Conservation (phyloP, 352 stramenopile genomes). For the Globisporangium splendens region DNA sequence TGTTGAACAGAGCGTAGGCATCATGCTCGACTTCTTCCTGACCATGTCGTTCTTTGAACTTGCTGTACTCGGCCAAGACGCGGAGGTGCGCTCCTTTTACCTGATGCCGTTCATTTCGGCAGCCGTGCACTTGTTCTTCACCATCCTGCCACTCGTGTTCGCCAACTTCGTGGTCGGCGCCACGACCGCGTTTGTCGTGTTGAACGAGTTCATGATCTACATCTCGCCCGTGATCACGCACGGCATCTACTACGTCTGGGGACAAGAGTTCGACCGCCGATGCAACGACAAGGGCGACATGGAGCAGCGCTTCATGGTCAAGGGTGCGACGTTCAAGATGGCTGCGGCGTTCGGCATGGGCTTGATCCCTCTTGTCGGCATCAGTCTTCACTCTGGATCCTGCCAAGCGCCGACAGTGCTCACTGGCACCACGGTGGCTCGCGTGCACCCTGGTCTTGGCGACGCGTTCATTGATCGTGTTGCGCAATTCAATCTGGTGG, state of each 20-base stretch:
- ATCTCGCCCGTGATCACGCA: slow-evolving; percentile 13
- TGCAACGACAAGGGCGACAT: slow-evolving; percentile 12
- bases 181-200: slow-evolving; percentile 8
- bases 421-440: slow-evolving; percentile 11
- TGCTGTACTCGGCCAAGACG: slow-evolving; percentile 4
- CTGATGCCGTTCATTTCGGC: slow-evolving; percentile 9
- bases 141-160: slow-evolving; percentile 16
- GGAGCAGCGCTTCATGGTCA: slow-evolving; percentile 8
- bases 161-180: slow-evolving; percentile 14
- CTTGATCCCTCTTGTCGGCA: slow-evolving; percentile 12
- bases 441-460: slow-evolving; percentile 10
- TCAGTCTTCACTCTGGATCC: slow-evolving; percentile 7
- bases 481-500: slow-evolving; percentile 13
- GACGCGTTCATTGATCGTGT: slow-evolving; percentile 15
- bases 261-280: slow-evolving; percentile 8
- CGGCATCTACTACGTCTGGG: slow-evolving; percentile 15
- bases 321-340: slow-evolving; percentile 1
- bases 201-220: slow-evolving; percentile 18
- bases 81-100: slow-evolving; percentile 13
- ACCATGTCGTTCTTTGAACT: slow-evolving; percentile 11
- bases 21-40: slow-evolving; percentile 19
- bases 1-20: slow-evolving; percentile 12
- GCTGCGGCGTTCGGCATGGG: slow-evolving; percentile 6
- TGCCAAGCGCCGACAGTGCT: slow-evolving; percentile 12
- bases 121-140: slow-evolving; percentile 11